Conservation (phyloP, 2,329 filamentous ascomycete species). For the Biscogniauxia sp. region DNA sequence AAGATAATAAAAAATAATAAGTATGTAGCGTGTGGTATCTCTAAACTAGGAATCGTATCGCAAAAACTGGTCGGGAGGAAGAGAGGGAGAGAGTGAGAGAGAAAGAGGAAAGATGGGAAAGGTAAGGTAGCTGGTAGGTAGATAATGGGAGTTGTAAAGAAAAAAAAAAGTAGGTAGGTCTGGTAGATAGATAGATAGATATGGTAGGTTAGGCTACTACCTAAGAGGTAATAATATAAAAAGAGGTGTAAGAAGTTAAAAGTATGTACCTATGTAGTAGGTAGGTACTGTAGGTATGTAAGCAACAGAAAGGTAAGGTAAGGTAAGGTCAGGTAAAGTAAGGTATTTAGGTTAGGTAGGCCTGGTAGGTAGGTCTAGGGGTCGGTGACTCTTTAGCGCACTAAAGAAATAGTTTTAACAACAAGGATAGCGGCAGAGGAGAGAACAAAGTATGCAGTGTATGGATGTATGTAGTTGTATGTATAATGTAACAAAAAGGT, state of each 20-base stretch:
- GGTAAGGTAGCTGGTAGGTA: too few species aligned
- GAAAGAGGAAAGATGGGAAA: too few species aligned
- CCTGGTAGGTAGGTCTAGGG: not conserved
- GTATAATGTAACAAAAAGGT: not conserved
- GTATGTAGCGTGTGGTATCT: not conserved
- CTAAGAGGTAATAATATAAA: not conserved
- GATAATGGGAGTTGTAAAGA: too few species aligned
- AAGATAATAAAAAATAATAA: not conserved
- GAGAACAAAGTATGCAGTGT: not conserved
- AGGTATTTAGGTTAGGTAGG: constrained; percentile 10
- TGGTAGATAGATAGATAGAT: too few species aligned
- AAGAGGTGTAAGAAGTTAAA: constrained; percentile 1
- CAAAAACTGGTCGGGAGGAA: too few species aligned
- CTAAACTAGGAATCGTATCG: too few species aligned
- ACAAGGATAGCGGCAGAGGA: constrained; percentile 1
- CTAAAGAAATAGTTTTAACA: constrained; percentile 1
- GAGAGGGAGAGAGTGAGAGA: too few species aligned
- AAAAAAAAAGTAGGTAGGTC: too few species aligned
- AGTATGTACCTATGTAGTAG: constrained; percentile 1
- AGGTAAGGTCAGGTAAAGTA: not conserved
- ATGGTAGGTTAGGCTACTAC: not conserved
- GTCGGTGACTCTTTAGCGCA: constrained; percentile 2
- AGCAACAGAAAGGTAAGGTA: constrained; percentile 10
- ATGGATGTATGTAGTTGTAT: constrained; percentile 2
- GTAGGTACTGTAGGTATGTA: constrained; percentile 2